phyloP scores from a whole-genome alignment of 257 asterid species.

The Solanum ossicruentum region DNA sequence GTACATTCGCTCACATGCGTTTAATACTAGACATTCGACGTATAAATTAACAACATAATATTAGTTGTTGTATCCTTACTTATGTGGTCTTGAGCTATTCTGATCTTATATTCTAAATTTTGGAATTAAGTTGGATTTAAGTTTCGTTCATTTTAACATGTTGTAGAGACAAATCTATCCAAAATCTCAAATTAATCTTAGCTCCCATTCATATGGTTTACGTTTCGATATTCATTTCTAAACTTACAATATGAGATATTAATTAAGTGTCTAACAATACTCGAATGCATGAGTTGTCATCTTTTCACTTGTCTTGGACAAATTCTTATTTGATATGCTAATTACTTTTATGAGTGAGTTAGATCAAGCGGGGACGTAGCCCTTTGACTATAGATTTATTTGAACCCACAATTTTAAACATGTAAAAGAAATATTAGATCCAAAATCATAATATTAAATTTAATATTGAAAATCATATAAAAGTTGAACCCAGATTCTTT shows the following conservation, averaged over 20 bases:
- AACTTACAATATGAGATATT: not conserved
- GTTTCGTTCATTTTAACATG: not conserved
- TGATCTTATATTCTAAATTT: not conserved
- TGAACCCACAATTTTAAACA: not conserved
- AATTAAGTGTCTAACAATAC: not conserved
- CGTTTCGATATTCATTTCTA: not conserved
- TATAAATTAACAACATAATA: not conserved
- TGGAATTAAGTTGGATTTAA: not conserved
- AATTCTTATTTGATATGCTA: not conserved
- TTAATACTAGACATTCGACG: not conserved
- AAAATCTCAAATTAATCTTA: not conserved
- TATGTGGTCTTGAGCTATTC: not conserved
- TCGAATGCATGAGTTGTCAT: not conserved
- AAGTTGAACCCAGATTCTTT: no score
- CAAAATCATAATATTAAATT: no score
- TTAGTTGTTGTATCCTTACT: not conserved
- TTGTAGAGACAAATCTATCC: not conserved
- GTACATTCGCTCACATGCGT: not conserved
- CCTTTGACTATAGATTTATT: not conserved
- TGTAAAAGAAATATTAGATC: not conserved
- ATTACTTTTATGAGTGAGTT: not conserved
- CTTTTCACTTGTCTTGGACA: not conserved
- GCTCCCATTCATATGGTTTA: not conserved
- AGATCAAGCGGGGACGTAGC: not conserved
- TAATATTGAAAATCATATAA: no score